Evolutionary conservation across 768 basidiomycete species (phyloP), one percentile per base, ranked within the genome.

Genomic region (Collybiopsis confluens): DNA sequence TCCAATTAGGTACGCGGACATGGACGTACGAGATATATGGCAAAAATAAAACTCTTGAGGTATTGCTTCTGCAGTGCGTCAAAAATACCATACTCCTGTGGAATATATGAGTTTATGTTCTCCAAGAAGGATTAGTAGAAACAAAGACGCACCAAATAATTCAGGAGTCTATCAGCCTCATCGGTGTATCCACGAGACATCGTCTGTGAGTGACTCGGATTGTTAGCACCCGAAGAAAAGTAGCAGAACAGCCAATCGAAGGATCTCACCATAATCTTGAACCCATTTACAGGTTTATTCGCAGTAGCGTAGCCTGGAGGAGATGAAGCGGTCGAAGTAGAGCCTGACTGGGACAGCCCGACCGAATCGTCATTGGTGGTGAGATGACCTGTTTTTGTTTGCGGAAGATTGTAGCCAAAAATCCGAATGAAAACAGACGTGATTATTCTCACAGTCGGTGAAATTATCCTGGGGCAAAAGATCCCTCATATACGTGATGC

Each of bases 11-110:
- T 6, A 33, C 30, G 30, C 13, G 13, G 6, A 33, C 13, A 33
- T 33, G 13, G 30, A 48, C 80, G 55, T 52, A 92, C 92, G 55
- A 93, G 70, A 63, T 91, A 93, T 48, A 93, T 80, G 5, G 85
- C 91, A 59, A 93, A 90, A 49, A 92, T 85, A 66, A 92, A 91
- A 61, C 86, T 90, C 45, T 81, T 83, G 43, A 95, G 79, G 68
- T 92, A 95, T 58, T 84, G 85, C 62, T 86, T 91, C 63, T 90
- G 80, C 30, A 95, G 70, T 0, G 92, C 92, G 56, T 94, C 88
- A 58, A 90, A 92, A 40, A 93, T 90, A 0, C 92, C 92, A 54
- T 82, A 73, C 69, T 95, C 92, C 92, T 93, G 51, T 16, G 20
- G 52, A 18, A 54, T 2, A 10, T 57, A 35, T 50, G 16, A 28